These are phyloP conservation scores for Morella rubra DNA, from an alignment of 306 rosid genomes.

Conservation along the genomic window DNA sequence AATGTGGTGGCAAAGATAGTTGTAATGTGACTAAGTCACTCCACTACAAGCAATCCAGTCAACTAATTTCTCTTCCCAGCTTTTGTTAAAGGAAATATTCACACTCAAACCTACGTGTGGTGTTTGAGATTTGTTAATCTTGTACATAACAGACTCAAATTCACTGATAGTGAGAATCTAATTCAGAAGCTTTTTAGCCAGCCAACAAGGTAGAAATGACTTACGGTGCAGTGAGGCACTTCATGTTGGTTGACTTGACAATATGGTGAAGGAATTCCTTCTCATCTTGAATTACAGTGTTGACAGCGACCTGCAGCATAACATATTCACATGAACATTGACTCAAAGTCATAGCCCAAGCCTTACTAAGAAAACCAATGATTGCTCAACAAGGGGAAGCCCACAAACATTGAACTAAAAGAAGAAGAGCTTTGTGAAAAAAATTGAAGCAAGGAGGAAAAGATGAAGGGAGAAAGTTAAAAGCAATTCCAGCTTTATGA, in stretches of 20 bases:
- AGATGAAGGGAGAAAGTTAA: not conserved
- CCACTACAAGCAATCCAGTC: too few relatives aligned
- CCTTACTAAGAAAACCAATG: not conserved
- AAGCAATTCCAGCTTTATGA: conserved; percentile 1
- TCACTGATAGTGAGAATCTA: too few relatives aligned
- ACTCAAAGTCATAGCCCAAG: conserved; percentile 19
- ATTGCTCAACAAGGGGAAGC: not conserved
- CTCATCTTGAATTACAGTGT: conserved; percentile 75
- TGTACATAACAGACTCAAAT: too few relatives aligned
- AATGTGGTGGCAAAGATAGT: too few relatives aligned
- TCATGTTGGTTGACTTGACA: conserved; percentile 85
- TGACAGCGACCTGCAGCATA: conserved; percentile 74
- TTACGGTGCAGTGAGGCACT: conserved; percentile 87
- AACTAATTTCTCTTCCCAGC: too few relatives aligned
- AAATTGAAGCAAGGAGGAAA: not conserved
- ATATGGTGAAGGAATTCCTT: conserved; percentile 78
- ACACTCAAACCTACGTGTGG: not conserved
- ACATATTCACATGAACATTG: not conserved
- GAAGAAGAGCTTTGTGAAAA: not conserved
- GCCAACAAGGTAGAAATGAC: conserved; percentile 19
- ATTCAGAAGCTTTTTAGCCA: too few relatives aligned
- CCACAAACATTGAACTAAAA: conserved; percentile 4
- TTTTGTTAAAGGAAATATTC: not conserved
- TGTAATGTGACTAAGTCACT: too few relatives aligned
- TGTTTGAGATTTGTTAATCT: too few relatives aligned